Percentiles rank a stretch among this genome's conserved stretches.
Conservation (phyloP, 371 early-diverging fungal species). For the Saksenaea vasiformis region DNA sequence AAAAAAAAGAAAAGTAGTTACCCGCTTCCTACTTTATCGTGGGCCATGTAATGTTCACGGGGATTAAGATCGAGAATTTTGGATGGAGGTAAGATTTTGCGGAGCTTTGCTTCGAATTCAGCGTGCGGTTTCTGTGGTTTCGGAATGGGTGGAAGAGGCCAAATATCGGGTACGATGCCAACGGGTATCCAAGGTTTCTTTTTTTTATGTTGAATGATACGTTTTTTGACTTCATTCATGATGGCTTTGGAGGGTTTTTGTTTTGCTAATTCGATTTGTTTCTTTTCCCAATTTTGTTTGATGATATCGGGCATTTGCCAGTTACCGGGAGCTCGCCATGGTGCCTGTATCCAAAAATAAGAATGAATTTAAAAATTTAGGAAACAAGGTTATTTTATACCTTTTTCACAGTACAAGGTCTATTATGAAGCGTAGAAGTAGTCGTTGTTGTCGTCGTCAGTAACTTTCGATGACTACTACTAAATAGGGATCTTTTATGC, state of each 20-base stretch:
- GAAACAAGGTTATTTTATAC: too few species aligned
- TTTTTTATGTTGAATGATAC: conserved; percentile 9
- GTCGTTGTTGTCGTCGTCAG: background rate
- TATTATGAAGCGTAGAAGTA: background rate
- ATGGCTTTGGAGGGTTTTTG: conserved; percentile 12
- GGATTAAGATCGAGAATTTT: conserved; percentile 50
- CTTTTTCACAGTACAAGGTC: background rate
- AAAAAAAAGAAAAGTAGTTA: conserved; percentile 14
- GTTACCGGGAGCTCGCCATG: conserved; percentile 51
- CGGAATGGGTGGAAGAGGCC: conserved; percentile 42
- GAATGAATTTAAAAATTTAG: too few species aligned
- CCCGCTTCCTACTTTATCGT: conserved; percentile 53
- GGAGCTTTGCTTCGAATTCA: conserved; percentile 48
- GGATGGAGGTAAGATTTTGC: conserved; percentile 41
- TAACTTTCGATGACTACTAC: background rate
- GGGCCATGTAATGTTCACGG: conserved; percentile 34
- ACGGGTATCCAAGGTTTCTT: conserved; percentile 44
- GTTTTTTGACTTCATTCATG: conserved; percentile 17
- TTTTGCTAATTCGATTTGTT: conserved; percentile 16
- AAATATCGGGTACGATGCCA: conserved; percentile 35
- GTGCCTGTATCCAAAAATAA: conserved; percentile 22
- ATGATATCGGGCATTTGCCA: conserved; percentile 55
- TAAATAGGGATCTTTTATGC: background rate
- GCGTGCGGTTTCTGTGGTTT: conserved; percentile 36
- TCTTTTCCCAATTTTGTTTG: conserved; percentile 40